Conservation (phyloP, 2,329 filamentous ascomycete genomes). For the Diaporthe sp. region DNA sequence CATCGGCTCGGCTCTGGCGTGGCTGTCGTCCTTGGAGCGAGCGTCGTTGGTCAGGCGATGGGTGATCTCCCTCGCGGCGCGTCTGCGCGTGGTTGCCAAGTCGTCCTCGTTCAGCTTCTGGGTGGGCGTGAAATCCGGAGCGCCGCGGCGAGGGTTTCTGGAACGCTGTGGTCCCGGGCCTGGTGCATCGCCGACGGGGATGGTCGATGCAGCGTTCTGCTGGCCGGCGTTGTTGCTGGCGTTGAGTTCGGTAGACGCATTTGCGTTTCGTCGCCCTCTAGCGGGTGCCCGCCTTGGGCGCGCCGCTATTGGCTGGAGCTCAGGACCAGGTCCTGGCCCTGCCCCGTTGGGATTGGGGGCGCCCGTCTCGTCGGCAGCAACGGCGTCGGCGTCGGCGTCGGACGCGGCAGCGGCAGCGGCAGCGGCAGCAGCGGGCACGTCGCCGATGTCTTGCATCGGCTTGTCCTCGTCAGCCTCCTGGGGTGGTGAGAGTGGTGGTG, state of each 20-base stretch:
- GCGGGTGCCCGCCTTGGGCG: constrained; percentile 40
- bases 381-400: neutral
- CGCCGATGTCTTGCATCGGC: constrained; percentile 24
- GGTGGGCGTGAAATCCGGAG: constrained; percentile 40
- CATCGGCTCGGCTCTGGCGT: constrained; percentile 30
- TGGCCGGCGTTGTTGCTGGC: constrained; percentile 31
- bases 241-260: constrained; percentile 33
- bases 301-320: constrained; percentile 39
- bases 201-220: constrained; percentile 30
- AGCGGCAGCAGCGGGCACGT: neutral
- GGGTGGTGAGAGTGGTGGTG: constrained; percentile 44
- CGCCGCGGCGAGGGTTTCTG: constrained; percentile 38
- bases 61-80: constrained; percentile 34
- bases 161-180: constrained; percentile 25
- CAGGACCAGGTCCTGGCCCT: constrained; percentile 31
- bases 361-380: constrained; percentile 21
- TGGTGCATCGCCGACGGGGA: constrained; percentile 11
- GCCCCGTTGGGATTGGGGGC: constrained; percentile 10
- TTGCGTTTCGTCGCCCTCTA: constrained; percentile 38
- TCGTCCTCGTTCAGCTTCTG: constrained; percentile 39
- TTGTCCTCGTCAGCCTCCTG: constrained; percentile 41
- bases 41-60: constrained; percentile 34
- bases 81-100: constrained; percentile 27
- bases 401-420: neutral
- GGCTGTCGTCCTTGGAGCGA: constrained; percentile 33